Conservation (phyloP, 768 basidiomycete species). For the Auricularia auricula-judae region DNA sequence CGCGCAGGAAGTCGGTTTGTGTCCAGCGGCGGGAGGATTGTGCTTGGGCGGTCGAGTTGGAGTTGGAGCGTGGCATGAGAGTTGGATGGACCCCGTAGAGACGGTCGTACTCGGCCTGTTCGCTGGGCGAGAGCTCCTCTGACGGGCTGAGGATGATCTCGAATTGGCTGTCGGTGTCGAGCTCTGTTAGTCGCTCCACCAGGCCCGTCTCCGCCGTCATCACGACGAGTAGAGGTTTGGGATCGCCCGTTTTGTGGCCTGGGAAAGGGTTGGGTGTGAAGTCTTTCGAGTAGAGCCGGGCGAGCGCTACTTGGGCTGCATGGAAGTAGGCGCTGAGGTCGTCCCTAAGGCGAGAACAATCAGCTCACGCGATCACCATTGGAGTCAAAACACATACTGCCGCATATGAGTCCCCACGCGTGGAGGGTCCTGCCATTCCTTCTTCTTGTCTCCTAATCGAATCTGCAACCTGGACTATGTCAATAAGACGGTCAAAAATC, state of each 20-base stretch:
- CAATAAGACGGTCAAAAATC: background rate
- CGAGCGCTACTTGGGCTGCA: background rate
- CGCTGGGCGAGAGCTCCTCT: background rate
- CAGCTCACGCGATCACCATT: background rate
- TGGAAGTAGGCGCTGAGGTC: background rate
- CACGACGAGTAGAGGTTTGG: background rate
- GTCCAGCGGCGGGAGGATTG: background rate
- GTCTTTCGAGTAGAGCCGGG: background rate
- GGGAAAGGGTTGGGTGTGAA: background rate
- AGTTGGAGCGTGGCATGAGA: background rate
- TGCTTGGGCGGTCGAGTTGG: background rate
- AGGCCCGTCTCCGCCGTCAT: background rate
- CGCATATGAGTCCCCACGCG: background rate
- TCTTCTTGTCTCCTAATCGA: background rate
- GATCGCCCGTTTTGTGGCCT: background rate
- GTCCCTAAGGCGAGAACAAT: background rate
- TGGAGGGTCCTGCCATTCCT: background rate
- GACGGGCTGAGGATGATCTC: background rate
- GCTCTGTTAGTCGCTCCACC: background rate
- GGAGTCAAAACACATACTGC: background rate
- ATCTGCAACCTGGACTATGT: background rate
- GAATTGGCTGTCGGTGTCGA: background rate
- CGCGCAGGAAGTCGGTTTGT: background rate
- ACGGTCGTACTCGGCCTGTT: background rate
- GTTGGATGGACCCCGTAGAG: background rate